Evolutionary conservation across 208 protist genomes (phyloP).

Genomic region (Leishmania martiniquensis): DNA sequence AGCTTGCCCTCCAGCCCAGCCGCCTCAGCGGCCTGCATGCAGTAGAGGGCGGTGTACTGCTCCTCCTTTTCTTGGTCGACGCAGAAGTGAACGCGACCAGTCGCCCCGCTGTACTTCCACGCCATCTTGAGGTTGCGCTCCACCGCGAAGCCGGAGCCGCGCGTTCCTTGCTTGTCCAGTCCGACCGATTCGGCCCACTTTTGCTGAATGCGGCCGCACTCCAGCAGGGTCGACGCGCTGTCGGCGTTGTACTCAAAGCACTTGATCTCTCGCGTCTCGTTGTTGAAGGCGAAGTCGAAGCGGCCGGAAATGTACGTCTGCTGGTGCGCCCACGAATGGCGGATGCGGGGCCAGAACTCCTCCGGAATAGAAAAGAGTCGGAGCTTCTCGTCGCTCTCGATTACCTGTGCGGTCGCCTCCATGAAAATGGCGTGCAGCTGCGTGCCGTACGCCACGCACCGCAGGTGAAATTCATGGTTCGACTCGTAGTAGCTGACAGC

Average conservation of each 20-base stretch:
- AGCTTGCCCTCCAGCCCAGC: constrained; percentile 82
- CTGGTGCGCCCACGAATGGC: constrained; percentile 77
- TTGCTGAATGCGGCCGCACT: constrained; percentile 87
- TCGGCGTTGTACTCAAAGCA: constrained; percentile 94
- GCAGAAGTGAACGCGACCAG: constrained; percentile 86
- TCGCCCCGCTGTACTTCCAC: constrained; percentile 65
- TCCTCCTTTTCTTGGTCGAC: constrained; percentile 90
- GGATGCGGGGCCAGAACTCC: constrained; percentile 88
- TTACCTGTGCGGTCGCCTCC: constrained; percentile 84
- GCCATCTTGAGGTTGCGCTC: constrained; percentile 58
- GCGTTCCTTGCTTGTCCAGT: constrained; percentile 54
- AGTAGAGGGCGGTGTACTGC: constrained; percentile 87
- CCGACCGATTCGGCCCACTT: constrained; percentile 87
- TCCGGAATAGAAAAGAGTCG: constrained; percentile 72
- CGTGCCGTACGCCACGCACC: constrained; percentile 61
- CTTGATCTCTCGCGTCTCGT: constrained; percentile 73
- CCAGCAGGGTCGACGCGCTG: constrained; percentile 87
- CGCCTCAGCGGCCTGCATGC: constrained; percentile 67
- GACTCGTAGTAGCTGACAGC: constrained; percentile 84
- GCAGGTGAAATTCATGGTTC: constrained; percentile 73
- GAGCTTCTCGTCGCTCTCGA: constrained; percentile 78
- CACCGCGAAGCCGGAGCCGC: constrained; percentile 66
- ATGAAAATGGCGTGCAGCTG: constrained; percentile 87
- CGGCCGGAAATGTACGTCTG: constrained; percentile 80
- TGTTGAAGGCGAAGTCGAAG: constrained; percentile 91